phyloP scores from a whole-genome alignment of 2,329 filamentous ascomycete genomes.

The Hypoxylon sp. region DNA sequence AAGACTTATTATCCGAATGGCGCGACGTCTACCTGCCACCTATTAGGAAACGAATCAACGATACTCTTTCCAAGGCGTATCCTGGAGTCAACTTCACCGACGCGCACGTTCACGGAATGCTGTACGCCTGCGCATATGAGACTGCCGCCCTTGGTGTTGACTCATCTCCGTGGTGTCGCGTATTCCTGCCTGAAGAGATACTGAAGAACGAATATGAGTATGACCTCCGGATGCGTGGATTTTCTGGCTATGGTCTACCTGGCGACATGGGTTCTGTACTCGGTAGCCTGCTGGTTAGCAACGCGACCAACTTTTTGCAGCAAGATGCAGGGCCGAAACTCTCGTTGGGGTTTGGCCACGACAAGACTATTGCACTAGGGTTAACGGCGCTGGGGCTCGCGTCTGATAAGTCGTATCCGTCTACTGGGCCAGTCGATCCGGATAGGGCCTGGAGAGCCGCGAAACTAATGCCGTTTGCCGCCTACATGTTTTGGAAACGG shows the following conservation, averaged over 20 bases:
- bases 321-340: conserved; percentile 31
- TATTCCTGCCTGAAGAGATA: conserved; percentile 45
- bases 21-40: conserved; percentile 45
- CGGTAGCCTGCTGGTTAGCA: conserved; percentile 44
- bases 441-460: conserved; percentile 43
- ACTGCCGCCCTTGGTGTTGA: conserved; percentile 43
- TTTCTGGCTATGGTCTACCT: conserved; percentile 47
- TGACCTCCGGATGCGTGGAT: conserved; percentile 47
- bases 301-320: conserved; percentile 43
- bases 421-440: conserved; percentile 40
- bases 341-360: conserved; percentile 48
- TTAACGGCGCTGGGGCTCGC: conserved; percentile 46
- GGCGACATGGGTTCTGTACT: conserved; percentile 45
- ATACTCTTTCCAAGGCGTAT: conserved; percentile 32
- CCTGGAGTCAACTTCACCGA: conserved; percentile 42
- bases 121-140: conserved; percentile 48
- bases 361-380: conserved; percentile 47
- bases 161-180: conserved; percentile 46
- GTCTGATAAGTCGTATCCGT: conserved; percentile 38
- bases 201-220: conserved; percentile 46
- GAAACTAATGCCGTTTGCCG: conserved; percentile 45
- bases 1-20: conserved; percentile 30
- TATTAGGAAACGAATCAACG: conserved; percentile 44
- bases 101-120: conserved; percentile 43
- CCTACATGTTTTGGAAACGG: conserved; percentile 45